phyloP scores from a whole-genome alignment of 2,329 filamentous ascomycete species.

The Teratosphaeria zuluensis region DNA sequence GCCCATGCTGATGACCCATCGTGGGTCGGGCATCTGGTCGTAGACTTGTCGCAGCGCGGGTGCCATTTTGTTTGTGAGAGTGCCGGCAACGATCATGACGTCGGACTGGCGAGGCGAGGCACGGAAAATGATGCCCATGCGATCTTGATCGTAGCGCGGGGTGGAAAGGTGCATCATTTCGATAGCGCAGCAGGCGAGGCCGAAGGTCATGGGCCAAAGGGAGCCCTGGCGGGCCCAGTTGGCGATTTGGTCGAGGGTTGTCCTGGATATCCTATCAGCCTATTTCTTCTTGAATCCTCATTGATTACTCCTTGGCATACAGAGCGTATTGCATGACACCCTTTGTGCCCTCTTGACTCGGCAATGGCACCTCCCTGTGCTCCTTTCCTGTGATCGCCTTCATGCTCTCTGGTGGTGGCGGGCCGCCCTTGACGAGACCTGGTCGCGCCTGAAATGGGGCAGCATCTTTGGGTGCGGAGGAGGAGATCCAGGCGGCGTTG shows the following conservation, averaged over 20 bases:
- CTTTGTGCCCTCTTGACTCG: conserved; percentile 72
- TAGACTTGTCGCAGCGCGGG: conserved; percentile 79
- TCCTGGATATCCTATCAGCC: conserved; percentile 38
- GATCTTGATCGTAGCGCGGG: conserved; percentile 81
- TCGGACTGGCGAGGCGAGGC: conserved; percentile 80
- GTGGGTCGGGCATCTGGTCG: conserved; percentile 86
- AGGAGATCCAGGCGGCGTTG: conserved; percentile 53
- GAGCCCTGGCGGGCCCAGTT: conserved; percentile 82
- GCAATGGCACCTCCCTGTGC: conserved; percentile 60
- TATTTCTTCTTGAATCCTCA: too few relatives aligned
- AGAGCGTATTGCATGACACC: conserved; percentile 75
- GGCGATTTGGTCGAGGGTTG: conserved; percentile 66
- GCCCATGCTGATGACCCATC: conserved; percentile 79
- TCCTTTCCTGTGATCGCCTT: conserved; percentile 23
- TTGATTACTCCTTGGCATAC: too few relatives aligned
- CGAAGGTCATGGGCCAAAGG: conserved; percentile 83
- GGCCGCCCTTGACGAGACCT: conserved; percentile 45
- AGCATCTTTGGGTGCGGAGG: conserved; percentile 55
- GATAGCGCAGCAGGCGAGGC: conserved; percentile 77
- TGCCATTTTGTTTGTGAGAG: conserved; percentile 93
- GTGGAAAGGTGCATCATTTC: conserved; percentile 92
- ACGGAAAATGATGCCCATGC: conserved; percentile 82
- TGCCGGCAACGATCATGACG: conserved; percentile 88
- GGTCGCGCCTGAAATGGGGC: conserved; percentile 43
- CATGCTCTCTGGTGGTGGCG: conserved; percentile 42